Evolutionary conservation across 257 asterid genomes (phyloP).

Genomic region (Solanum tacnaense): DNA sequence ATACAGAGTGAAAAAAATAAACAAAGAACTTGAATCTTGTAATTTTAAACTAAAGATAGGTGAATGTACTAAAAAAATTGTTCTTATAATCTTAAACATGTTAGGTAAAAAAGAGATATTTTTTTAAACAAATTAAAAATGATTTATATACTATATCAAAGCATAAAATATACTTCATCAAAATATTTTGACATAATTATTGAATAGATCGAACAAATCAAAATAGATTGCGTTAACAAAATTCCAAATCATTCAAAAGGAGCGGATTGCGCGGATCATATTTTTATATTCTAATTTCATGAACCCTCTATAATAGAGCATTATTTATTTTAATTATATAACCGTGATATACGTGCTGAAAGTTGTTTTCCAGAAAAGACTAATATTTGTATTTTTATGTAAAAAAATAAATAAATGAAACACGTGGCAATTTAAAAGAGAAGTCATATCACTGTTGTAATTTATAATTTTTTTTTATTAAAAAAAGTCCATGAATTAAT

Average conservation of each 20-base stretch:
- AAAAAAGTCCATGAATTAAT: background rate
- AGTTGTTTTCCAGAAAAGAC: background rate
- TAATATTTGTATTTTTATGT: background rate
- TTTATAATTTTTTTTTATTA: background rate
- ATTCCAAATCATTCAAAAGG: background rate
- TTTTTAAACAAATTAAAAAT: no score
- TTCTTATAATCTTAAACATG: no score
- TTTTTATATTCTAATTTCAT: background rate
- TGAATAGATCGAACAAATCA: background rate
- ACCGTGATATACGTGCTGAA: background rate
- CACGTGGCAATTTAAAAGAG: background rate
- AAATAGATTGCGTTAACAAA: background rate
- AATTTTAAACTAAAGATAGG: no score
- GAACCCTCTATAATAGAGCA: background rate
- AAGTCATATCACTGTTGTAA: background rate
- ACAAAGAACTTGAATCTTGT: no score
- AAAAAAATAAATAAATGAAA: background rate
- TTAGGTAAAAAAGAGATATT: no score
- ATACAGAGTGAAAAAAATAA: rapidly evolving
- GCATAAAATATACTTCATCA: background rate
- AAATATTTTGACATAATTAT: background rate
- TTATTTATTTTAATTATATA: background rate
- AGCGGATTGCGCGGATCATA: background rate
- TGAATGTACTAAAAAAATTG: no score
- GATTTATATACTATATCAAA: no score